Evolutionary conservation across 352 stramenopile genomes (phyloP).

Genomic region (Phytophthora gonapodyides): DNA sequence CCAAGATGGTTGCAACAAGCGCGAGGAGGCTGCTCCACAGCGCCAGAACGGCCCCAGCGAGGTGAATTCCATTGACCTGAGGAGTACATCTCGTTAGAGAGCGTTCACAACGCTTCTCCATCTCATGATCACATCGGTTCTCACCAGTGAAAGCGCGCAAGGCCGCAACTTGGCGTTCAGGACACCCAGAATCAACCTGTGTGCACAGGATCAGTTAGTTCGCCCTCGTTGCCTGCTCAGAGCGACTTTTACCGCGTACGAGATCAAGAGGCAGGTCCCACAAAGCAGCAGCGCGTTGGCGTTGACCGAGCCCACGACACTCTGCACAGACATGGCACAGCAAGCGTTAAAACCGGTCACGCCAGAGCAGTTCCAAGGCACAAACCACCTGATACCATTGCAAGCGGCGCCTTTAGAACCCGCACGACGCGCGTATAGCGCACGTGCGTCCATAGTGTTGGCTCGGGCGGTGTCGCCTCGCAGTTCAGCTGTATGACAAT

Average conservation of each 20-base stretch:
- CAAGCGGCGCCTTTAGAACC: slow-evolving; percentile 49
- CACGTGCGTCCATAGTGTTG: slow-evolving; percentile 66
- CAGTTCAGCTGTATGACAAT: slow-evolving; percentile 67
- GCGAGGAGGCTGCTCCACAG: slow-evolving; percentile 50
- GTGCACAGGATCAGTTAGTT: neutral
- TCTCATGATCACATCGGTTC: neutral
- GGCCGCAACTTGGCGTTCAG: slow-evolving; percentile 55
- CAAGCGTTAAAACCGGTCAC: slow-evolving; percentile 11
- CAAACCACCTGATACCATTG: slow-evolving; percentile 42
- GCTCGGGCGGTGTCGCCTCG: slow-evolving; percentile 50
- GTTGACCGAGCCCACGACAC: slow-evolving; percentile 47
- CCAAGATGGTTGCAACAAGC: slow-evolving; percentile 38
- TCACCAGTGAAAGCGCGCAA: slow-evolving; percentile 50
- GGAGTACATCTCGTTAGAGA: neutral
- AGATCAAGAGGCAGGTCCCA: slow-evolving; percentile 29
- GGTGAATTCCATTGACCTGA: slow-evolving; percentile 57
- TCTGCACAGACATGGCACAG: slow-evolving; percentile 22
- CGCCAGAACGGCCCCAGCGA: slow-evolving; percentile 46
- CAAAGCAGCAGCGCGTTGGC: slow-evolving; percentile 43
- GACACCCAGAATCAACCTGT: slow-evolving; percentile 32
- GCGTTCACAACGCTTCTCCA: neutral
- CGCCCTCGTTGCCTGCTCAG: neutral
- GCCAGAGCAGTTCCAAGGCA: neutral
- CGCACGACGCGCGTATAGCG: slow-evolving; percentile 47
- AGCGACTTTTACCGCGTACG: slow-evolving; percentile 25